Percentiles rank a stretch among this genome's conserved stretches.
phyloP scores from a whole-genome alignment of 169 alveolate species.

The Plasmodium inui region DNA sequence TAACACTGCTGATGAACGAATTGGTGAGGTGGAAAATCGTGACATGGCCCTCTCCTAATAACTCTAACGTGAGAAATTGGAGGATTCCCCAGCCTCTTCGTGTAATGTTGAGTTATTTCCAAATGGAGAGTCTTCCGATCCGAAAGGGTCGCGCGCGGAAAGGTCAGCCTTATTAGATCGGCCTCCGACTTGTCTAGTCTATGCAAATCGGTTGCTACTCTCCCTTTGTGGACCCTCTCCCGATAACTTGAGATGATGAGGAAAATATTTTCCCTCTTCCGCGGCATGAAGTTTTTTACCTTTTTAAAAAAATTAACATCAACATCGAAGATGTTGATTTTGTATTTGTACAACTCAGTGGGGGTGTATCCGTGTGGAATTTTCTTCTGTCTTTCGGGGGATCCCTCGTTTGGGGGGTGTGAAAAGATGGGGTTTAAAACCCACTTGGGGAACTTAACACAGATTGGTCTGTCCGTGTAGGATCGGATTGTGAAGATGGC shows the following conservation, averaged over 20 bases:
- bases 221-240: not conserved
- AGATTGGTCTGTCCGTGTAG: conserved; percentile 16
- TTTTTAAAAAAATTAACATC: conserved; percentile 17
- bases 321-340: conserved; percentile 27
- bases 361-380: not conserved
- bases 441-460: conserved; percentile 2
- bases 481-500: conserved; percentile 39
- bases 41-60: not conserved
- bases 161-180: not conserved
- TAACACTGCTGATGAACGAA: not conserved
- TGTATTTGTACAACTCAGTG: conserved; percentile 18
- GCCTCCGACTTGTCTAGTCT: not conserved
- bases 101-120: not conserved
- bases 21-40: not conserved
- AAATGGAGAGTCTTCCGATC: not conserved
- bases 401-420: not conserved
- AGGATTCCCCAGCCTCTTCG: not conserved
- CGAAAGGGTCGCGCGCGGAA: not conserved
- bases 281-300: not conserved
- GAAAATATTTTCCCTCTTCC: conserved; percentile 23
- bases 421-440: not conserved
- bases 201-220: not conserved
- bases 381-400: too few relatives aligned
- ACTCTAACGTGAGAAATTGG: not conserved
- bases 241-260: conserved; percentile 2